A percentile compares a stretch with the other conserved stretches of the same genome.
These are phyloP conservation scores for Beauveria varroae DNA, from an alignment of 2,329 filamentous ascomycete genomes.

Conservation along the genomic window DNA sequence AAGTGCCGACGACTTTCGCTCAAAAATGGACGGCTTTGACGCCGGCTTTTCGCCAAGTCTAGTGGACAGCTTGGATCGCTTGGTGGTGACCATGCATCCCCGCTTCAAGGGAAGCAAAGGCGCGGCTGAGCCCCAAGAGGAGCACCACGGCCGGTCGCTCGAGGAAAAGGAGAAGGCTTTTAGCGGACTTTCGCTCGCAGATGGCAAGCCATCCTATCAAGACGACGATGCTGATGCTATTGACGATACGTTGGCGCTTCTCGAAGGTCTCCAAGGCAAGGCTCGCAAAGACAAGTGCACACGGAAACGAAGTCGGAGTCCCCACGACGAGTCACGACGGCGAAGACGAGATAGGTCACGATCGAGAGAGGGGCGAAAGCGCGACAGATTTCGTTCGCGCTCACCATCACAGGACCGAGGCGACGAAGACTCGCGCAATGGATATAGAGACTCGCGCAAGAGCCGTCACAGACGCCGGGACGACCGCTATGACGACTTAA, in stretches of 20 bases:
- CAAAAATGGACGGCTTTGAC: conserved; percentile 65
- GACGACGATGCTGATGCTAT: conserved; percentile 53
- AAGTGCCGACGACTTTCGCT: conserved; percentile 65
- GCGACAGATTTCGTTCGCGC: conserved; percentile 28
- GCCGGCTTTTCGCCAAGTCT: conserved; percentile 79
- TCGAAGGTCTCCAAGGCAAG: conserved; percentile 78
- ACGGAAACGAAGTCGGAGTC: conserved; percentile 54
- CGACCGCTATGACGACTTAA: conserved; percentile 44
- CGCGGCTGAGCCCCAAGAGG: conserved; percentile 24
- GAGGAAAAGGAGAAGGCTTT: conserved; percentile 83
- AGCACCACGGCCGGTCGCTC: conserved; percentile 36
- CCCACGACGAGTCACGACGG: conserved; percentile 39
- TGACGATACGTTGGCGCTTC: conserved; percentile 84
- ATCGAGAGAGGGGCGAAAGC: conserved; percentile 33
- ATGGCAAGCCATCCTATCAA: conserved; percentile 48
- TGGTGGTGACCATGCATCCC: conserved; percentile 85
- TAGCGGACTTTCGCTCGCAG: conserved; percentile 78
- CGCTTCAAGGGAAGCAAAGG: conserved; percentile 62
- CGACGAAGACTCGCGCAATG: conserved; percentile 40
- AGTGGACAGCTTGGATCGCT: conserved; percentile 82
- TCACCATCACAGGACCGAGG: conserved; percentile 31
- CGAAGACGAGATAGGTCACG: conserved; percentile 33
- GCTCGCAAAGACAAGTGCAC: conserved; percentile 40
- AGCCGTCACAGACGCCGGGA: conserved; percentile 31
- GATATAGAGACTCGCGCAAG: conserved; percentile 23